Base-by-base conservation (phyloP, 805 yeast species). In the Vanderwaltozyma polyspora region DNA sequence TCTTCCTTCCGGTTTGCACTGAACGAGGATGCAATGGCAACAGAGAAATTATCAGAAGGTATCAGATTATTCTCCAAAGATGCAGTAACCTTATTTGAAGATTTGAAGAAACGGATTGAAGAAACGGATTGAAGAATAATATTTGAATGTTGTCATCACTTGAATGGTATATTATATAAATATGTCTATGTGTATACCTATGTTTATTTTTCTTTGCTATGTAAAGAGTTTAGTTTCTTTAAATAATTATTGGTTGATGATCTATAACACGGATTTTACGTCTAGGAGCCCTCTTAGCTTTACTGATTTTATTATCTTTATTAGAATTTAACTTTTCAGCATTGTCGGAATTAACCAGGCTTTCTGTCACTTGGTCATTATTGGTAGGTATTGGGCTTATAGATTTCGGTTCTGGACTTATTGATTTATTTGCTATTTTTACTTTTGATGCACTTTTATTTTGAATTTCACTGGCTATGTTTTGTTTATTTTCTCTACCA, bases 1-100 rank as follows among this genome's bases (percentile, higher is more conserved):
- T 65, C 94, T 35, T 64, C 69, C 43, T 89, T 89, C 87, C 81
- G 95, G 74, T 83, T 76, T 71, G 70, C 67, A 41, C 69, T 89
- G 51, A 89, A 89, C 67, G 93, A 89, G 64, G 97, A 89, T 60
- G 89, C 93, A 44, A 89, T 89, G 97, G 91, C 95, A 54, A 84
- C 95, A 51, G 96, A 89, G 72, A 89, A 89, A 72, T 76, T 89
- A 59, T 66, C 95, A 54, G 94, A 89, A 61, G 98, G 98, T 76
- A 89, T 89, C 68, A 82, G 96, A 74, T 76, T 77, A 63, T 89
- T 89, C 66, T 82, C 95, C 54, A 87, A 82, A 63, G 98, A 89
- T 63, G 79, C 93, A 55, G 76, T 68, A 52, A 81, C 94, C 38
- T 74, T 89, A 60, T 64, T 76, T 62, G 64, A 71, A 21, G 10